phyloP scores from a whole-genome alignment of 2,329 filamentous ascomycete genomes.

The Calonectria henricotiae region DNA sequence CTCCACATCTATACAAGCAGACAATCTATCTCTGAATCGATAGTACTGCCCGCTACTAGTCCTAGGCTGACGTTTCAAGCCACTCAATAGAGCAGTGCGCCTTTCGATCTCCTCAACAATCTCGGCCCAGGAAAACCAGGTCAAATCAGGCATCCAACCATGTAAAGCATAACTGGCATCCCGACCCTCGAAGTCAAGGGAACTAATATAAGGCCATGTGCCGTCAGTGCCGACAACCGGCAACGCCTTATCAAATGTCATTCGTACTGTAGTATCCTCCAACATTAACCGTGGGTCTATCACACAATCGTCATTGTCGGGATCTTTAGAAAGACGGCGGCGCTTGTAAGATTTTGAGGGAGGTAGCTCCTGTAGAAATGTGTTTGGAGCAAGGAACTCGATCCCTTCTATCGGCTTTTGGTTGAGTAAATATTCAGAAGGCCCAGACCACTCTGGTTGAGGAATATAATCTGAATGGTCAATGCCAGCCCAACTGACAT shows the following conservation, averaged over 20 bases:
- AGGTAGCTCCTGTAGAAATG: constrained; percentile 56
- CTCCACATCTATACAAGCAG: constrained; percentile 66
- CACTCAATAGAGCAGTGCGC: constrained; percentile 41
- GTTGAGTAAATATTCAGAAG: constrained; percentile 39
- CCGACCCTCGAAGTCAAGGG: constrained; percentile 58
- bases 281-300: constrained; percentile 33
- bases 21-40: constrained; percentile 54
- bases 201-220: constrained; percentile 55
- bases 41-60: constrained; percentile 38
- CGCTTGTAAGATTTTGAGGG: constrained; percentile 28
- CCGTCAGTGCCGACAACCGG: constrained; percentile 50
- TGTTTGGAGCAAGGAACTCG: constrained; percentile 63
- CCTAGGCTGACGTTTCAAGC: constrained; percentile 36
- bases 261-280: constrained; percentile 19
- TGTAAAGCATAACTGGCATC: constrained; percentile 61
- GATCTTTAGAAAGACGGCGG: constrained; percentile 26
- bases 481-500: constrained; percentile 35
- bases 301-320: constrained; percentile 14
- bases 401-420: constrained; percentile 48
- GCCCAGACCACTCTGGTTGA: constrained; percentile 42
- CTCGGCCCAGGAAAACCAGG: constrained; percentile 57
- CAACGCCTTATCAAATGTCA: constrained; percentile 47
- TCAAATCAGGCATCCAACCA: constrained; percentile 63
- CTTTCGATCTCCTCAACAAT: constrained; percentile 54
- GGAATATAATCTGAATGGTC: constrained; percentile 39